phyloP scores from a whole-genome alignment of 768 basidiomycete genomes.

The Cytidiella melzeri region DNA sequence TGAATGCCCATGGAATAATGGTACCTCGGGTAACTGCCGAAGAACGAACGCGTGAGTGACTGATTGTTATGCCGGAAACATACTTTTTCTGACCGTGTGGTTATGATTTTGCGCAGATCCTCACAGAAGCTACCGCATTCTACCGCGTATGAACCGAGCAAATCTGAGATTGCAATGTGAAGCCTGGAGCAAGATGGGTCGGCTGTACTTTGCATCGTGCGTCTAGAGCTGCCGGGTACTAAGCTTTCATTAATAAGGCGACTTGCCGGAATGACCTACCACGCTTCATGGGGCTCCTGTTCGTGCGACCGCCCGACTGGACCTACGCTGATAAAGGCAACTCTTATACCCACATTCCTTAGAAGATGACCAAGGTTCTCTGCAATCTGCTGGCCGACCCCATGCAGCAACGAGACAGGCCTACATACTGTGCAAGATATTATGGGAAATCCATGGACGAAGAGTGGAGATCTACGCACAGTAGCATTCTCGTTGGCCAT shows the following conservation, averaged over 20 bases:
- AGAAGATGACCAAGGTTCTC: slow-evolving; percentile 14
- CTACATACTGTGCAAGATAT: not conserved
- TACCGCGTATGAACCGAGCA: not conserved
- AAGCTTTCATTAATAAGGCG: not conserved
- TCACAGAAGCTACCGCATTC: not conserved
- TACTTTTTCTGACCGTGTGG: slow-evolving; percentile 1
- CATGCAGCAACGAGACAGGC: slow-evolving; percentile 7
- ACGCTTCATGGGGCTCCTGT: not conserved
- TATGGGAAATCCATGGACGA: not conserved
- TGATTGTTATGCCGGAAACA: not conserved
- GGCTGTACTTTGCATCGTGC: not conserved
- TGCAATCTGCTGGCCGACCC: slow-evolving; percentile 11
- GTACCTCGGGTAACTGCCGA: slow-evolving; percentile 11
- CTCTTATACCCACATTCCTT: slow-evolving; percentile 15
- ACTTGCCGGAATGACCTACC: not conserved
- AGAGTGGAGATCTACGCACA: not conserved
- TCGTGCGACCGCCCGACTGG: slow-evolving; percentile 2
- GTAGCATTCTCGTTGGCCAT: slow-evolving; percentile 10
- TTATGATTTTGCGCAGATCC: slow-evolving; percentile 4
- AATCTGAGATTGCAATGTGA: not conserved
- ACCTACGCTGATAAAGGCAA: slow-evolving; percentile 17
- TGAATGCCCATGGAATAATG: slow-evolving; percentile 10
- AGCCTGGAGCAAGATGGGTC: not conserved
- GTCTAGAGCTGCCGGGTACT: not conserved
- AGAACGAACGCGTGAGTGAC: not conserved